These are phyloP conservation scores for Trebouxia gelatinosa DNA, from an alignment of 163 green algal species.

Conservation along the genomic window DNA sequence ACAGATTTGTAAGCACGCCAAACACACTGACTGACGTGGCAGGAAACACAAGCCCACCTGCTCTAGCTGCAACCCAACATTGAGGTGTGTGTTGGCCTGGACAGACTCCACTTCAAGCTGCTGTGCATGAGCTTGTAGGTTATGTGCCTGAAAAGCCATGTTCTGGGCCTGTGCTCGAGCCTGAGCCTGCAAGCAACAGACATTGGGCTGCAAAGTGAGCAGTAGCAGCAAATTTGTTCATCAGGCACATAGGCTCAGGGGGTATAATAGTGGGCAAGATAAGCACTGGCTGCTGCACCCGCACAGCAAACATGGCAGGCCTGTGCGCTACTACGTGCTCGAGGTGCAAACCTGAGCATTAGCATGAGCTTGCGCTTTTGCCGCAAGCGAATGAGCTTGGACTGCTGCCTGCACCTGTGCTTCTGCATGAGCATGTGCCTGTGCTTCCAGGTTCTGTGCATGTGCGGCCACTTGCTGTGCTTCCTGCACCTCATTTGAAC, in stretches of 20 bases:
- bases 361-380: conserved; percentile 37
- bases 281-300: too few species aligned
- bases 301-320: too few species aligned
- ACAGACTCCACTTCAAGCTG: conserved; percentile 37
- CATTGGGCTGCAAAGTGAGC: too few species aligned
- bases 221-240: too few species aligned
- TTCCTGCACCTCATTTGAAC: conserved; percentile 6
- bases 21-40: too few species aligned
- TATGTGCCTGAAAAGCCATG: conserved; percentile 34
- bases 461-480: conserved; percentile 25
- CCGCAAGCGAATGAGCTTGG: conserved; percentile 41
- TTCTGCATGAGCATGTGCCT: conserved; percentile 50
- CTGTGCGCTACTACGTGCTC: too few species aligned
- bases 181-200: conserved; percentile 32
- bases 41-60: background rate
- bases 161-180: conserved; percentile 40
- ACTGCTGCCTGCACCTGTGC: conserved; percentile 55
- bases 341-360: conserved; percentile 30
- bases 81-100: background rate
- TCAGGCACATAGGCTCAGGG: too few species aligned
- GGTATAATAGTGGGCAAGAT: too few species aligned
- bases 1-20: too few species aligned
- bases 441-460: conserved; percentile 32
- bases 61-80: background rate
- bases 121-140: conserved; percentile 34